Percentiles rank a stretch among this genome's conserved stretches.
Conservation (phyloP, 2,329 filamentous ascomycete species). For the Knufia petricola region DNA sequence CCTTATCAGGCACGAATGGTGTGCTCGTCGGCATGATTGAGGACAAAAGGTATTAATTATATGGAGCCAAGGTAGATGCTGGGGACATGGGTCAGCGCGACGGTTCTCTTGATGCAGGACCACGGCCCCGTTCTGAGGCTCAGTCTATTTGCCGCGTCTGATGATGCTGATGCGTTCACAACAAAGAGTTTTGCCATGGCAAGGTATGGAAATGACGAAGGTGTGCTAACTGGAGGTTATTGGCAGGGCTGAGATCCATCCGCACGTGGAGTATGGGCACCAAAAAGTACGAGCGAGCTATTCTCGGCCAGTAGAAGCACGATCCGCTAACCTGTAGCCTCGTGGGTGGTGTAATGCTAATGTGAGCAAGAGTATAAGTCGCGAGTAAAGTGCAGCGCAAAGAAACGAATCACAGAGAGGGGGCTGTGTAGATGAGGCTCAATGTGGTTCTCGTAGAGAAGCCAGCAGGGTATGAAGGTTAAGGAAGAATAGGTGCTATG, state of each 20-base stretch:
- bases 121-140: conserved; percentile 25
- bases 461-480: background rate
- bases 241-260: conserved; percentile 13
- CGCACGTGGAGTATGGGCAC: conserved; percentile 3
- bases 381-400: background rate
- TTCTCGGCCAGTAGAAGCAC: conserved; percentile 10
- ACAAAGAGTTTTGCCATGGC: conserved; percentile 16
- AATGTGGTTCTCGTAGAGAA: background rate
- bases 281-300: conserved; percentile 9
- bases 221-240: conserved; percentile 14
- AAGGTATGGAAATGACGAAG: conserved; percentile 22
- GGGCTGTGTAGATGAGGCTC: conserved; percentile 9
- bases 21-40: conserved; percentile 19
- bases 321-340: conserved; percentile 5
- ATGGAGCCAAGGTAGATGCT: conserved; percentile 10
- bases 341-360: background rate
- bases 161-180: conserved; percentile 19
- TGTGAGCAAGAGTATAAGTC: background rate
- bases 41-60: conserved; percentile 20
- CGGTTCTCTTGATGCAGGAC: conserved; percentile 20
- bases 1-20: conserved; percentile 21
- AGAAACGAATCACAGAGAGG: conserved; percentile 5
- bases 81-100: conserved; percentile 21
- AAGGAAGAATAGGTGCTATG: conserved; percentile 8
- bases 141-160: conserved; percentile 23